Conservation (phyloP, 768 basidiomycete species). For the Butyriboletus loyo region DNA sequence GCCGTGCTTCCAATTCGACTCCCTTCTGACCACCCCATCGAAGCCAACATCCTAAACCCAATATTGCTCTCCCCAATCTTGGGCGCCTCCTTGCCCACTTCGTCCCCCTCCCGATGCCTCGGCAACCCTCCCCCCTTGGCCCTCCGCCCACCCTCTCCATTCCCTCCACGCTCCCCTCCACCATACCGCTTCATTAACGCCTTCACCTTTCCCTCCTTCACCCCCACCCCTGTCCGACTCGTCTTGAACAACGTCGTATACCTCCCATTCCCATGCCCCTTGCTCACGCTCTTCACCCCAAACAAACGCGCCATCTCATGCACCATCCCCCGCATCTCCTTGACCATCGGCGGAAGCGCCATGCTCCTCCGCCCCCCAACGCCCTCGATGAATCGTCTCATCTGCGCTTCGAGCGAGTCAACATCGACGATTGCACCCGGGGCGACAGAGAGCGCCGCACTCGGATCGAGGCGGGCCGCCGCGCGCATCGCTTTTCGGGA, state of each 20-base stretch:
- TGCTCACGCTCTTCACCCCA: conserved; percentile 72
- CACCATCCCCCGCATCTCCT: conserved; percentile 63
- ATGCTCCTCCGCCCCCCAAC: conserved; percentile 50
- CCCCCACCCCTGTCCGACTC: conserved; percentile 54
- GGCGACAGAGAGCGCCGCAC: conserved; percentile 24
- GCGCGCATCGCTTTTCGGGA: conserved; percentile 65
- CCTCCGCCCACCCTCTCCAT: neutral
- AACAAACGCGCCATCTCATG: conserved; percentile 84
- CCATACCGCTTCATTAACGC: conserved; percentile 37
- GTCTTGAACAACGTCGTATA: conserved; percentile 81
- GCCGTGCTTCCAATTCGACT: conserved; percentile 61
- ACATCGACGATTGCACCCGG: conserved; percentile 59
- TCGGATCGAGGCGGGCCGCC: conserved; percentile 49
- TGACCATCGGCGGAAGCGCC: conserved; percentile 76
- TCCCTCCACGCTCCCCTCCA: neutral
- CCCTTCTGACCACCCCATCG: conserved; percentile 93
- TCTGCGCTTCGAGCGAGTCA: conserved; percentile 63
- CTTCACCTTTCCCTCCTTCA: conserved; percentile 62
- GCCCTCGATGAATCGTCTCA: conserved; percentile 66
- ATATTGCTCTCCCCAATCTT: conserved; percentile 78
- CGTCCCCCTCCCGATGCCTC: conserved; percentile 76
- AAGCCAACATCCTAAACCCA: conserved; percentile 82
- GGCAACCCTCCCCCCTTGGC: conserved; percentile 33
- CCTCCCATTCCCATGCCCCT: conserved; percentile 62
- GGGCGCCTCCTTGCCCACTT: conserved; percentile 84